Percentiles rank a stretch among this genome's conserved stretches.
phyloP scores from a whole-genome alignment of 345 rosid species.

The Euphorbia lathyris region DNA sequence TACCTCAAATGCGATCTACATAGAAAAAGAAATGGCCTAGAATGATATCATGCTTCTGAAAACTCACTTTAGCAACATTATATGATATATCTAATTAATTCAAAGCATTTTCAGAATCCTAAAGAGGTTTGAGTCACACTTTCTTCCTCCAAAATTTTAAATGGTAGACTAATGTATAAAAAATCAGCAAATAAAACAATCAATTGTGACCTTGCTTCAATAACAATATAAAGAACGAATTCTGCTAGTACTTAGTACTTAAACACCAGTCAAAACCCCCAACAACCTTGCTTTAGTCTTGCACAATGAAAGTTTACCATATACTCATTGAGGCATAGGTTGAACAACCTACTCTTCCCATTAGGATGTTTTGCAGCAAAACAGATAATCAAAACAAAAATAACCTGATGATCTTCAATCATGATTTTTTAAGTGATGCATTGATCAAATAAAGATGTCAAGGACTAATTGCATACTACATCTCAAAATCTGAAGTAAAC shows the following conservation, averaged over 20 bases:
- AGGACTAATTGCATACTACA: background rate
- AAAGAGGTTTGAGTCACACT: background rate
- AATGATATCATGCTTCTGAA: background rate
- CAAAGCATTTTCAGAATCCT: background rate
- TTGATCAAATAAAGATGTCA: background rate
- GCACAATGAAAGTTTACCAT: conserved; percentile 4
- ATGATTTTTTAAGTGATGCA: background rate
- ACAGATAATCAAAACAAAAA: background rate
- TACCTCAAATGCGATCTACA: background rate
- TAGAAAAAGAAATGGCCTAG: background rate
- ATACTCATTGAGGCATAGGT: background rate
- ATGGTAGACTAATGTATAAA: background rate
- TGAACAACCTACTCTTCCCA: background rate
- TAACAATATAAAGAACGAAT: background rate
- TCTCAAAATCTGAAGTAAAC: background rate
- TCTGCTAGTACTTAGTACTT: background rate
- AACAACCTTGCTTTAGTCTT: background rate
- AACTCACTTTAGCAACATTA: too few species aligned
- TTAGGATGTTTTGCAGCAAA: background rate
- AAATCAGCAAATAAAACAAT: background rate
- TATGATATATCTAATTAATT: background rate
- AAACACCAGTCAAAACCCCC: background rate
- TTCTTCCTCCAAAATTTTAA: background rate
- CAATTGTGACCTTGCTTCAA: background rate
- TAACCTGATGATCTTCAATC: background rate